phyloP scores from a whole-genome alignment of 257 asterid species.

The Capsicum rhomboideum region DNA sequence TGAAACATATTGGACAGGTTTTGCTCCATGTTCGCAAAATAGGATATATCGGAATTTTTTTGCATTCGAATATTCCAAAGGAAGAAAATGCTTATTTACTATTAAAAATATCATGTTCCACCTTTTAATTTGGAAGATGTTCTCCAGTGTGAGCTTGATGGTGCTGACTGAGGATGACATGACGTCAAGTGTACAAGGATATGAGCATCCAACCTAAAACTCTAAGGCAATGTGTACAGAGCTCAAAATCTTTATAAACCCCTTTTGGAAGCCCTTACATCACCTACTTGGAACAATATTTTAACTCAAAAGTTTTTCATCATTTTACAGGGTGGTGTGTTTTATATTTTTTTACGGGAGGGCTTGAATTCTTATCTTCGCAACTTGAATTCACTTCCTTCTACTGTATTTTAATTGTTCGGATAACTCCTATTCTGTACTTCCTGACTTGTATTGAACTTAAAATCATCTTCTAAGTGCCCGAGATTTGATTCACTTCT shows the following conservation, averaged over 20 bases:
- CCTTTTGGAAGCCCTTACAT: background rate
- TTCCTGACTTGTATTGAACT: background rate
- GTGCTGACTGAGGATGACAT: background rate
- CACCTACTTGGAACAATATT: background rate
- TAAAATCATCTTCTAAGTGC: background rate
- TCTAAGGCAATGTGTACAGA: background rate
- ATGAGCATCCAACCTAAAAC: background rate
- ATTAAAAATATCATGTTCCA: background rate
- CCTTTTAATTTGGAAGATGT: background rate
- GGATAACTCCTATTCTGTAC: background rate
- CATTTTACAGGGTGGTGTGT: background rate
- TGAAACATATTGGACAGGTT: background rate
- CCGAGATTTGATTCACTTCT: background rate
- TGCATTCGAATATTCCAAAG: background rate
- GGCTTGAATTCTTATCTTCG: background rate
- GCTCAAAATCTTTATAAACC: background rate
- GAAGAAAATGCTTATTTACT: background rate
- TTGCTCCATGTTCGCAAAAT: background rate
- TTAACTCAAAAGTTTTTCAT: background rate
- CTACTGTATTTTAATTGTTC: constrained; percentile 5
- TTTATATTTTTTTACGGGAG: background rate
- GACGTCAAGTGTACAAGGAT: background rate
- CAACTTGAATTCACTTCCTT: background rate
- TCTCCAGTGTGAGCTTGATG: background rate
- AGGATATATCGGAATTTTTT: background rate